Evolutionary conservation across 139 green algal species (phyloP), one percentile per base, ranked within the genome.

Genomic region (Astrephomene gubernaculifera): DNA sequence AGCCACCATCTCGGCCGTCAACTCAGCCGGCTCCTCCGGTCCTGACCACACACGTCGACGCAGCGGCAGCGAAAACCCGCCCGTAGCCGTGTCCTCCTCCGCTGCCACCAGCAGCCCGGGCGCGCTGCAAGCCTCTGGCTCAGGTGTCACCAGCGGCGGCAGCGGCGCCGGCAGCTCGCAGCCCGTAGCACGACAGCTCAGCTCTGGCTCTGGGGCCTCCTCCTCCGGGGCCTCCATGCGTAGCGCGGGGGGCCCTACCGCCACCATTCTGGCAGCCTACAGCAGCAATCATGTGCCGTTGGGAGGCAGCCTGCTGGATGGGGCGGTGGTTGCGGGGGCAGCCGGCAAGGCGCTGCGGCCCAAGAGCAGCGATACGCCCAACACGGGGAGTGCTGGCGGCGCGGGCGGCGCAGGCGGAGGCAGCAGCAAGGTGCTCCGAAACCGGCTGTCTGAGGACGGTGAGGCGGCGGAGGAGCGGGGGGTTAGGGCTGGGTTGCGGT

Each of bases 261-360:
- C 43, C n/a, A 83, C 19, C 64, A 84, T 84, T 41, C 78, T 84
- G 2, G 78, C 78, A 4, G 22, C 63, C 63, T 84, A 64, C 78
- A 67, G n/a, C 71, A 33, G 71, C 33, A 67, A n/a, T n/a, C n/a
- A n/a, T n/a, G n/a, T n/a, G 17, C 17, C 52, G 52, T 27, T 27
- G 17, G 52, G 52, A 17, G 52, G 17, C 71, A 79, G 43, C 45
- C 71, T 29, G 71, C 36, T 75, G 38, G 68, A 75, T 39, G 38
- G 38, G 36, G 21, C 38, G 24, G 68, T 75, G 38, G 68, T 75
- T 7, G 68, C 68, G 68, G 68, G 68, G 5, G 27, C 71, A 7
- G 39, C 71, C 33, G 2, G n/a, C 71, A 80, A 80, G 45, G 71
- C 74, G 27, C 57, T 53, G 38, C 27, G 38, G 7, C 57, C 52